phyloP scores from a whole-genome alignment of 352 stramenopile species.

The Globisporangium radiosum region DNA sequence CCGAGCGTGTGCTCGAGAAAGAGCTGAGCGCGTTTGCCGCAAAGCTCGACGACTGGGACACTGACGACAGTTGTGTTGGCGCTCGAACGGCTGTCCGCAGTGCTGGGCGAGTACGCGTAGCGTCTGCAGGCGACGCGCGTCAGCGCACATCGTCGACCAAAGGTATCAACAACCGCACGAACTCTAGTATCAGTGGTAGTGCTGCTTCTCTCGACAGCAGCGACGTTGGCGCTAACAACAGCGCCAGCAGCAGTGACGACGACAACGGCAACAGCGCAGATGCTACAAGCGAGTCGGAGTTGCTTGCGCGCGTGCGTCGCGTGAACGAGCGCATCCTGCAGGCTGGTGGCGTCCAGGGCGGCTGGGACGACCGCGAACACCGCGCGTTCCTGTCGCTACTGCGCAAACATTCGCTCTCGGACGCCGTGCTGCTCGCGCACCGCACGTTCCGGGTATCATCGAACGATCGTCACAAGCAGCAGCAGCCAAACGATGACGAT shows the following conservation, averaged over 20 bases:
- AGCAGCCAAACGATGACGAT: neutral
- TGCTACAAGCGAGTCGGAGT: conserved; percentile 16
- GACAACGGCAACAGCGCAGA: neutral
- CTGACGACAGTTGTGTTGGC: conserved; percentile 5
- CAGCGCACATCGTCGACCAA: too few relatives aligned
- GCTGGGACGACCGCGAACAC: conserved; percentile 58
- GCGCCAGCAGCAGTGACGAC: conserved; percentile 4
- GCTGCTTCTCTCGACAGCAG: neutral
- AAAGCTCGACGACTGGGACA: conserved; percentile 40
- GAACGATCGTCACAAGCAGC: conserved; percentile 16
- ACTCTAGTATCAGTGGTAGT: too few relatives aligned
- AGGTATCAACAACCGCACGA: too few relatives aligned
- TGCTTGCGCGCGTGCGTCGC: conserved; percentile 39
- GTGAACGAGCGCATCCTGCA: conserved; percentile 50
- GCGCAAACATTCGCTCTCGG: conserved; percentile 37
- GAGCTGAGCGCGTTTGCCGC: conserved; percentile 35
- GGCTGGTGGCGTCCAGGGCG: conserved; percentile 43
- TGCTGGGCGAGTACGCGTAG: neutral
- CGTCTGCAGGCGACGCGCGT: too few relatives aligned
- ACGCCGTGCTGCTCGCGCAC: conserved; percentile 34
- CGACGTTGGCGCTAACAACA: neutral
- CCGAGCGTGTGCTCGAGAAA: conserved; percentile 55
- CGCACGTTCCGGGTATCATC: conserved; percentile 8
- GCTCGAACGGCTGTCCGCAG: neutral
- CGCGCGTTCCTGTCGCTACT: conserved; percentile 33